These are phyloP conservation scores for Boletellus ananiceps DNA, from an alignment of 768 basidiomycete species.

Conservation along the genomic window DNA sequence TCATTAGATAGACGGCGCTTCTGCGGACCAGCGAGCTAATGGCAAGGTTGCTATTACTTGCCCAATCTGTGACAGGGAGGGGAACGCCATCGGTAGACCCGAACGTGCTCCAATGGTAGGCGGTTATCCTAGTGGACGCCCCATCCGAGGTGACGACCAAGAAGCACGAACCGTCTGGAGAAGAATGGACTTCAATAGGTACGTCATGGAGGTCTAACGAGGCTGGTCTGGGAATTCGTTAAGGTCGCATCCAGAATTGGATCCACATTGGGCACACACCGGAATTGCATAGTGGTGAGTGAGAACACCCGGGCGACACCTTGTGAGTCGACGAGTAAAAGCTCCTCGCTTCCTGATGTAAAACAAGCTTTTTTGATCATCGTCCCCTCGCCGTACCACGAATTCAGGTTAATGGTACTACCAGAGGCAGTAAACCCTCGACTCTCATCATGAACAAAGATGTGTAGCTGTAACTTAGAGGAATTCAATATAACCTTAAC, in stretches of 20 bases:
- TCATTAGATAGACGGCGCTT: slow-evolving; percentile 40
- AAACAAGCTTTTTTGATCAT: slow-evolving; percentile 40
- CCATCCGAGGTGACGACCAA: slow-evolving; percentile 29
- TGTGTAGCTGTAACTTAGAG: slow-evolving; percentile 36
- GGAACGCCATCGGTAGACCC: slow-evolving; percentile 45
- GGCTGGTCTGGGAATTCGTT: slow-evolving; percentile 37
- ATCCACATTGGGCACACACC: slow-evolving; percentile 31
- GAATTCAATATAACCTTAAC: not conserved
- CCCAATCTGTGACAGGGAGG: slow-evolving; percentile 31
- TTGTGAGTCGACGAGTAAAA: slow-evolving; percentile 45
- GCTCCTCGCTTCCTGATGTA: slow-evolving; percentile 47
- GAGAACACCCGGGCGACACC: slow-evolving; percentile 49
- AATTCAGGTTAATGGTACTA: slow-evolving; percentile 36
- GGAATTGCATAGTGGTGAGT: slow-evolving; percentile 48
- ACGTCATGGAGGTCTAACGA: slow-evolving; percentile 35
- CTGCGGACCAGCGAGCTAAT: slow-evolving; percentile 46
- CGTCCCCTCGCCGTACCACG: slow-evolving; percentile 43
- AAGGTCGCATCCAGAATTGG: not conserved
- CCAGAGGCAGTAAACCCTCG: slow-evolving; percentile 43
- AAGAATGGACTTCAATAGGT: slow-evolving; percentile 37
- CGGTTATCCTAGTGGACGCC: slow-evolving; percentile 23
- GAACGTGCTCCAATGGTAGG: slow-evolving; percentile 57
- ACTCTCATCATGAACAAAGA: slow-evolving; percentile 47
- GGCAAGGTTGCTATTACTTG: slow-evolving; percentile 22
- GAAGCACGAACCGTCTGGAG: slow-evolving; percentile 56